Evolutionary conservation across 345 rosid genomes (phyloP), one percentile per base, ranked within the genome.

Genomic region (Corymbia maculata): DNA sequence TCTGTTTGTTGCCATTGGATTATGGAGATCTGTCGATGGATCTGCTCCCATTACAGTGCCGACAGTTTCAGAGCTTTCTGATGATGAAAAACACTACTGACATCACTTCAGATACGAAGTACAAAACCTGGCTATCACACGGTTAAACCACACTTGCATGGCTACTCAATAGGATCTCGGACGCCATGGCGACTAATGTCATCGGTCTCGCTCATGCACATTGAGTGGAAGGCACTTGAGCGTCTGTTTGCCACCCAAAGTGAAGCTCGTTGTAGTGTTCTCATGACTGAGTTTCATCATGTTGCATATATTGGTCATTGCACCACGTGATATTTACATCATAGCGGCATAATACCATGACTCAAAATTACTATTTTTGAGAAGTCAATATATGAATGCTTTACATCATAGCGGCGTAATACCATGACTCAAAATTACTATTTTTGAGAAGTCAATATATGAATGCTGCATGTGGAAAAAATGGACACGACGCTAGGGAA

Each of bases 381-480:
- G 75, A n/a, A 66, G 36, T 30, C 75, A 30, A 66, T n/a, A n/a
- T n/a, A n/a, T n/a, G n/a, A n/a, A n/a, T n/a, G n/a, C n/a, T n/a
- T n/a, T 66, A 66, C 19, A n/a, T 66, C 75, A 6, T 66, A n/a
- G 5, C 2, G 42, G 75, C 10, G 12, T 66, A 14, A 3, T 66
- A 7, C 8, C 15, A 8, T 66, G 42, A 61, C 70, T 61, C 42
- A 66, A 66, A 66, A 66, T 66, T 66, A 66, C 42, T 7, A n/a
- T n/a, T 66, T 64, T 2, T 66, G 75, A n/a, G 75, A n/a, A 66
- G 36, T 30, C 75, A n/a, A 66, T 66, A n/a, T 66, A 13, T 1
- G 32, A 6, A 28, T 13, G 30, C 28, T 24, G 28, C 0, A 0
- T 28, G 70, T 24, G 70, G 70, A 28, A 61, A 61, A 61, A 0